phyloP scores from a whole-genome alignment of 1,284 basidiomycete genomes.

The Peniophora sp. region DNA sequence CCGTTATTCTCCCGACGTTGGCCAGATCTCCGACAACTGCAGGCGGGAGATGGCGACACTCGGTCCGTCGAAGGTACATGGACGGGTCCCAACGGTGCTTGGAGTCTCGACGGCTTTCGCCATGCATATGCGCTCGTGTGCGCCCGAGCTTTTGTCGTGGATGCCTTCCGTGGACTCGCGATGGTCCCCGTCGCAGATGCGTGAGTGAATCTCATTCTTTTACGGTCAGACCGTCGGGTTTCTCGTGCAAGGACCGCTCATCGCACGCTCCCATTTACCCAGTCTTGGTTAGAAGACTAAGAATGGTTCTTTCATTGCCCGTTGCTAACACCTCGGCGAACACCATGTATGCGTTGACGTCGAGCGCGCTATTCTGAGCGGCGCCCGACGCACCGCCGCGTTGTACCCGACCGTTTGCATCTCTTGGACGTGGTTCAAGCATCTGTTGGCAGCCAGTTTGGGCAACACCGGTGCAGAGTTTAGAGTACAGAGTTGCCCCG shows the following conservation, averaged over 20 bases:
- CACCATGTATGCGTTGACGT: no score
- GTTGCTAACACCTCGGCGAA: no score
- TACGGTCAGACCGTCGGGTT: not conserved
- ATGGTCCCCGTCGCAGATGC: constrained; percentile 89
- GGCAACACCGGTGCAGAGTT: no score
- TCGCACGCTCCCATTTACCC: not conserved
- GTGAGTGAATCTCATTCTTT: constrained; percentile 33
- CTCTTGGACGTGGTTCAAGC: no score
- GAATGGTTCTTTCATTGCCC: no score
- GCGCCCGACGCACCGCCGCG: no score
- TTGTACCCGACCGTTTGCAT: no score
- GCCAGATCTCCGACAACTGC: not conserved
- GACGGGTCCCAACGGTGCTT: constrained; percentile 7
- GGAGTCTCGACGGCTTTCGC: constrained; percentile 44
- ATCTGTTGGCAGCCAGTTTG: no score
- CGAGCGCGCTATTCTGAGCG: no score
- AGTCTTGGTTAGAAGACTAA: not conserved
- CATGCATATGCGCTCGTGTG: constrained; percentile 77
- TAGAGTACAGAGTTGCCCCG: no score
- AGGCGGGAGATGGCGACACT: constrained; percentile 7
- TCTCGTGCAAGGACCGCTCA: not conserved
- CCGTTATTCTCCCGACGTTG: constrained; percentile 20
- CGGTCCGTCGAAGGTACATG: not conserved
- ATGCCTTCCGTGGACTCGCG: constrained; percentile 76
- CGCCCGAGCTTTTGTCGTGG: constrained; percentile 83